These are phyloP conservation scores for Phaeolepiota aurea DNA, from an alignment of 768 basidiomycete genomes.

Conservation along the genomic window DNA sequence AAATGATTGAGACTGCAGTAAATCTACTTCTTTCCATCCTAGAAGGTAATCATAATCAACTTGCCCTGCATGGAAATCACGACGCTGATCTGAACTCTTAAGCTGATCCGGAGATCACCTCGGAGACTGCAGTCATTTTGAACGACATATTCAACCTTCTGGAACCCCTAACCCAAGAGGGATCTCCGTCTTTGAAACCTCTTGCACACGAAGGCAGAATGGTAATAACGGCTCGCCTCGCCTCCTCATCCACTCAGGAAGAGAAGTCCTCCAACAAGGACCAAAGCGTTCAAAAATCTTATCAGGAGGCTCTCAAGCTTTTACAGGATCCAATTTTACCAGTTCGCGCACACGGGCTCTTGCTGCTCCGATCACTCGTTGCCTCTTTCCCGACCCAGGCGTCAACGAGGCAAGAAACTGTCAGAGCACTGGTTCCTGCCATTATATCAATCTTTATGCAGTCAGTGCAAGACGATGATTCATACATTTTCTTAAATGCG, in stretches of 20 bases:
- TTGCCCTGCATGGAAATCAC: too few species aligned
- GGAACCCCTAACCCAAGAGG: constrained; percentile 42
- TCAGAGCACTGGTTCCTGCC: constrained; percentile 67
- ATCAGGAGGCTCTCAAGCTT: constrained; percentile 82
- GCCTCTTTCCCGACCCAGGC: constrained; percentile 20
- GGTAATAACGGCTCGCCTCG: constrained; percentile 75
- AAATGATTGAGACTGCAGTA: constrained; percentile 70
- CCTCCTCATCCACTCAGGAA: constrained; percentile 38
- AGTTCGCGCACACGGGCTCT: constrained; percentile 87
- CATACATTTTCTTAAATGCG: constrained; percentile 91
- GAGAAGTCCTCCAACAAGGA: constrained; percentile 16
- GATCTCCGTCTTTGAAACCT: constrained; percentile 38
- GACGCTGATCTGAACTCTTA: constrained; percentile 2
- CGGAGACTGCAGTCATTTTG: constrained; percentile 52
- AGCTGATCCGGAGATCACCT: constrained; percentile 56
- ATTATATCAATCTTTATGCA: constrained; percentile 85
- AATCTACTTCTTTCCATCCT: constrained; percentile 77
- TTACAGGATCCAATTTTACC: constrained; percentile 89
- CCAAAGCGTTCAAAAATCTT: constrained; percentile 51
- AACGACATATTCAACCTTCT: constrained; percentile 65
- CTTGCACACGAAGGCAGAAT: constrained; percentile 74
- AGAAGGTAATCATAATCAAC: too few species aligned
- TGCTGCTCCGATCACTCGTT: constrained; percentile 75
- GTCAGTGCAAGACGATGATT: constrained; percentile 83
- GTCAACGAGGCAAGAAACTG: constrained; percentile 14